Conservation (phyloP, 140 eudicot genomes). For the Erigeron philadelphicus region DNA sequence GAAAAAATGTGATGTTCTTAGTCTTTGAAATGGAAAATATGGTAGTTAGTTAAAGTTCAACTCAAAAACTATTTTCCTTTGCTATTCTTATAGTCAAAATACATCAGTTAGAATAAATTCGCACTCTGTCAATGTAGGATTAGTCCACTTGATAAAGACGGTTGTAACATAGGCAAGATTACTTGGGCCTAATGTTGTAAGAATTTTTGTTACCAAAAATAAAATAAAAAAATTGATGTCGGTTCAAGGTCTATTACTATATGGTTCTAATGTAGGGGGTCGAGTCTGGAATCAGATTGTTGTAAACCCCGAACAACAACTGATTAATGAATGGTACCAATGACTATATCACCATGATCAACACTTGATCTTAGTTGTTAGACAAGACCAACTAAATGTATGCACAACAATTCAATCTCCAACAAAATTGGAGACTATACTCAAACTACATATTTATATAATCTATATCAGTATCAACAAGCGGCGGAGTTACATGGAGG, state of each 20-base stretch:
- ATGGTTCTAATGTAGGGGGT: neutral
- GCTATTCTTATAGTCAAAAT: no score
- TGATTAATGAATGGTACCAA: neutral
- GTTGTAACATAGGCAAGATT: no score
- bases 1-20: neutral
- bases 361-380: neutral
- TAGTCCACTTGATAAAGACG: no score
- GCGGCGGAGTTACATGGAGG: no score
- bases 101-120: no score
- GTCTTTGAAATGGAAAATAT: neutral
- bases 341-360: neutral
- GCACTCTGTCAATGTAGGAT: no score
- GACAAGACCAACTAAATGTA: neutral
- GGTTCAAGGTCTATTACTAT: no score
- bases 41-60: neutral
- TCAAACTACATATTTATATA: no score
- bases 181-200: no score
- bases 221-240: no score
- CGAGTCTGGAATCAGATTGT: neutral
- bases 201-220: no score
- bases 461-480: neutral
- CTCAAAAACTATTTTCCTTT: neutral
- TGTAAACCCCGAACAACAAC: neutral
- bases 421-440: neutral
- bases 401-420: neutral